Evolutionary conservation across 768 basidiomycete genomes (phyloP), one percentile per base, ranked within the genome.

Genomic region (Gloeopeniophorella convolvens): DNA sequence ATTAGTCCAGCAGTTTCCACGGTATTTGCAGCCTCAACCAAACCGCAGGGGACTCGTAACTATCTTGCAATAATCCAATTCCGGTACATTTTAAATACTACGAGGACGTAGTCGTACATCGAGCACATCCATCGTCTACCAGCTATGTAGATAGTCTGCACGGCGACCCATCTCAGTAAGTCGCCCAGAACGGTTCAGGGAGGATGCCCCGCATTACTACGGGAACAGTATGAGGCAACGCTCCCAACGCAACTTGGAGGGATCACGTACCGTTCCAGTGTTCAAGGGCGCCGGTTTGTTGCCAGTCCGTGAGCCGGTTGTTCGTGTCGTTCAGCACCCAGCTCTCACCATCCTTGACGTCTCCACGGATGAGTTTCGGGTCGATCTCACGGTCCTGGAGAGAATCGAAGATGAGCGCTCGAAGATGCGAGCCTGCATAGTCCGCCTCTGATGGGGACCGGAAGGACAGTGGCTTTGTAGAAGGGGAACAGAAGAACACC

Each of bases 401-500:
- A 12, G 68, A 66, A 13, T 70, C 65, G 27, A 92, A 68, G n/a
- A 88, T 61, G 56, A 76, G 69, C 16, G 73, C 74, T 35, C 89
- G 81, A 41, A 89, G 66, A 36, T 78, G 73, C 9, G 88, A 89
- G 3, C 79, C 75, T 20, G 85, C 75, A 64, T 78, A 86, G 63
- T 89, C 88, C 1, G 69, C 66, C n/a, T 70, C 62, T 12, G 57
- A 61, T 0, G 82, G 66, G 12, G 70, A 60, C 28, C 85, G 79
- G 73, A 89, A 84, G 11, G 73, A 73, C 42, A 88, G 61, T 2
- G 79, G 73, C 12, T 62, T 59, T 6, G 69, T 35, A 10, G 81
- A 78, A 21, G 72, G 67, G 0, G 83, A 84, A 65, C 93, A 95
- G 68, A 95, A 85, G 60, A 92, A 77, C 13, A 91, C 85, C 92